phyloP scores from a whole-genome alignment of 805 yeast species.

The Schwanniomyces pseudopolymorphus region DNA sequence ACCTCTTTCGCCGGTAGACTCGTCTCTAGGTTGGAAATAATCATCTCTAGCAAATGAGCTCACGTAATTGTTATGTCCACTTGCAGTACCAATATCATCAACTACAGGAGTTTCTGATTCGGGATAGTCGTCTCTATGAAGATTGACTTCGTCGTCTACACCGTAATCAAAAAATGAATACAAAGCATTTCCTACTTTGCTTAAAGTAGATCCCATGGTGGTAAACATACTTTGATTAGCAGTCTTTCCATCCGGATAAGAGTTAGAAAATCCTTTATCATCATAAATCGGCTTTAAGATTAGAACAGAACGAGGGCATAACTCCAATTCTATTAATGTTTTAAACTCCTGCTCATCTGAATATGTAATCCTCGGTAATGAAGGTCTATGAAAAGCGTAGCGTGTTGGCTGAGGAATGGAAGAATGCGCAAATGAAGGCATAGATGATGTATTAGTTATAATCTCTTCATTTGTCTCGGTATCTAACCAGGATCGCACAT shows the following conservation, averaged over 20 bases:
- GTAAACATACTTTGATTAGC: constrained; percentile 6
- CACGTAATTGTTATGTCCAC: background rate
- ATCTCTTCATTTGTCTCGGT: constrained; percentile 34
- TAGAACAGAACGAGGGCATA: constrained; percentile 72
- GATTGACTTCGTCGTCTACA: constrained; percentile 22
- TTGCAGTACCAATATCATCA: constrained; percentile 2
- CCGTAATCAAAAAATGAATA: constrained; percentile 45
- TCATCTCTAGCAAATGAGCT: background rate
- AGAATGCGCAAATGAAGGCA: constrained; percentile 53
- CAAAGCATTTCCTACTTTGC: constrained; percentile 26
- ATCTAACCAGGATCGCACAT: constrained; percentile 65
- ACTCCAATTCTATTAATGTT: constrained; percentile 52
- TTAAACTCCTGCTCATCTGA: constrained; percentile 52
- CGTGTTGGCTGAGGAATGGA: constrained; percentile 58
- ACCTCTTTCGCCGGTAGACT: background rate
- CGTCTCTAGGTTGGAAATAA: background rate
- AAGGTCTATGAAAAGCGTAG: constrained; percentile 38
- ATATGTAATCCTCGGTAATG: constrained; percentile 49
- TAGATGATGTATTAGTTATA: constrained; percentile 40
- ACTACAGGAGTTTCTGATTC: constrained; percentile 5
- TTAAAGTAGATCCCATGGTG: constrained; percentile 7
- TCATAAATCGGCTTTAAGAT: constrained; percentile 63
- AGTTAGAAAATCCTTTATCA: constrained; percentile 10
- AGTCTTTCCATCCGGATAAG: constrained; percentile 8
- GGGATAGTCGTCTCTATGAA: constrained; percentile 5